Base-by-base conservation (phyloP, 345 rosid species). In the Eucalyptus marginata region DNA sequence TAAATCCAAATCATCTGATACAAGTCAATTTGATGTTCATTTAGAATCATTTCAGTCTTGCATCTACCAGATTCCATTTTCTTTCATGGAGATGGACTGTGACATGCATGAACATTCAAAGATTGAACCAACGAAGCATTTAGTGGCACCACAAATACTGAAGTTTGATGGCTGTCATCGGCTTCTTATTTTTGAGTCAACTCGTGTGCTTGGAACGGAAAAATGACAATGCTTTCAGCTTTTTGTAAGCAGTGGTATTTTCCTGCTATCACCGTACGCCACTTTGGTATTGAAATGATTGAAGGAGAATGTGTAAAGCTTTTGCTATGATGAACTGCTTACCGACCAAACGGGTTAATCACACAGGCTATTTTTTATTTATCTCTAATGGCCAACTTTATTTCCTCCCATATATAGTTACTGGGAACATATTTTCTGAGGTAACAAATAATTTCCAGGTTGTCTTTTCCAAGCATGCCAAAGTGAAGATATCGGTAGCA, bases 391-490 rank as follows among this genome's bases (percentile, higher is more conserved):
- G 11, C 27, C 59, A 54, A 54, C 59, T 54, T 54, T 54, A 20
- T 54, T 54, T 50, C 27, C 59, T 54, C 5, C 59, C 59, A 54
- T 20, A 8, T 54, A 4, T 22, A 1, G 59, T 54, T 54, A 20
- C 59, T 8, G 59, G 5, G 59, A 54, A 8, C 59, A 54, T 54
- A 8, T 54, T 54, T 64, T 64, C 20, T 68, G 80, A 68, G 7
- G 7, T 1, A 9, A 68, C 80, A 9, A 47, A 58, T 80, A 76
- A 86, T 88, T 87, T 47, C n/a, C 76, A 95, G 99, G 96, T 96
- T 43, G 92, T 97, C 29, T 97, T 94, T 93, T 92, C 98, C 90
- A 97, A 95, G 96, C 94, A 95, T 13, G 98, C 96, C 13, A 94
- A 92, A 62, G 97, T 95, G 90, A 96, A 93, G 95, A 91, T 97